Evolutionary conservation across 257 asterid genomes (phyloP).

Genomic region (Eustoma russellianum): DNA sequence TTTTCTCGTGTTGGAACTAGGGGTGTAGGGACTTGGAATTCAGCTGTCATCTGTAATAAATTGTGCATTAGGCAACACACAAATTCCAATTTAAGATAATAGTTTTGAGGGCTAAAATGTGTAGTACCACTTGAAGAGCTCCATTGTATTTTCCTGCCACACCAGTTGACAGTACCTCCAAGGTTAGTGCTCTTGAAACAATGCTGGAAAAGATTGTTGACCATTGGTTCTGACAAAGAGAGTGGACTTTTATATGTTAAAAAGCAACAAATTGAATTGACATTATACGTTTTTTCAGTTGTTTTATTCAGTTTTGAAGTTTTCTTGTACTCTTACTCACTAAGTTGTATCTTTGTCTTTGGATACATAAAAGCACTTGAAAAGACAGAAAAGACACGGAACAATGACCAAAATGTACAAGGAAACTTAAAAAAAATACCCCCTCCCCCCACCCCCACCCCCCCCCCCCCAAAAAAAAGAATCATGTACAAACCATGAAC

Average conservation of each 20-base stretch:
- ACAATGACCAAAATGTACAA: no score
- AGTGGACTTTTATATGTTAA: background rate
- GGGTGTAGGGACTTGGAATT: slow-evolving; percentile 31
- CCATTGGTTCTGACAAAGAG: slow-evolving; percentile 68
- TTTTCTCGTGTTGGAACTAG: slow-evolving; percentile 32
- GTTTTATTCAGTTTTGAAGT: no score
- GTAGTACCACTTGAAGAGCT: slow-evolving; percentile 41
- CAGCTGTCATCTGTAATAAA: slow-evolving; percentile 29
- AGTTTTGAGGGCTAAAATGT: background rate
- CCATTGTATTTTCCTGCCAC: slow-evolving; percentile 86
- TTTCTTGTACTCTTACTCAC: no score
- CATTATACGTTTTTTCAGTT: no score
- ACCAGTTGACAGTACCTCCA: slow-evolving; percentile 86
- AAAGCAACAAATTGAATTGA: no score
- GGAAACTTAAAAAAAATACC: no score
- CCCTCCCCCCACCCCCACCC: no score
- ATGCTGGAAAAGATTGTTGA: slow-evolving; percentile 70
- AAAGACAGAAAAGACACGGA: no score
- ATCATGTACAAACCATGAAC: no score
- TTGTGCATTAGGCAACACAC: background rate
- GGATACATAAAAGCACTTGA: no score
- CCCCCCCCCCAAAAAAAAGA: no score
- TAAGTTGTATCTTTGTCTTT: no score
- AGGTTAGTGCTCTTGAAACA: slow-evolving; percentile 65
- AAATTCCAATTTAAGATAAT: background rate